Conservation (phyloP, 305 asterid species). For the Caryopteris hybrid region DNA sequence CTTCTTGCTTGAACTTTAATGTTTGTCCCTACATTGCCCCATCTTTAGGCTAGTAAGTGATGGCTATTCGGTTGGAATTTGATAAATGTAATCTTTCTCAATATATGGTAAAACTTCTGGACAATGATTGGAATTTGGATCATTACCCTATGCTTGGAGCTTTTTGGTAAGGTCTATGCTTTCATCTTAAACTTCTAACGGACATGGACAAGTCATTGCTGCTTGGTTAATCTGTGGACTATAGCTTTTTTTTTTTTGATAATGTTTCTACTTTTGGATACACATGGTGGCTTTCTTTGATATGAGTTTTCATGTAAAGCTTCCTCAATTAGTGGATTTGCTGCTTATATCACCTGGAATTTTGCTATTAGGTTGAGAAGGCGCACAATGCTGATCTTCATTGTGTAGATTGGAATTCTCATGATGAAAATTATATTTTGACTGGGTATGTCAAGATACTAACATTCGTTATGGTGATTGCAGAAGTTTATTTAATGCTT, state of each 20-base stretch:
- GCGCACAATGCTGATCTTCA: constrained; percentile 97
- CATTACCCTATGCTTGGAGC: background rate
- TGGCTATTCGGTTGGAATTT: background rate
- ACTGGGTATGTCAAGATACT: constrained; percentile 64
- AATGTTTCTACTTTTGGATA: background rate
- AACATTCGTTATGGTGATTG: background rate
- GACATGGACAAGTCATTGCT: background rate
- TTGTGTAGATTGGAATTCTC: constrained; percentile 97
- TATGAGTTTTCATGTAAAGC: constrained; percentile 11
- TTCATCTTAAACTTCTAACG: background rate
- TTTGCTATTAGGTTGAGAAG: constrained; percentile 70
- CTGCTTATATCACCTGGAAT: constrained; percentile 17
- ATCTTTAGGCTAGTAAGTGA: background rate
- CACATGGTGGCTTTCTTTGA: constrained; percentile 1
- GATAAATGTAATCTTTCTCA: background rate
- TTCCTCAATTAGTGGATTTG: constrained; percentile 11
- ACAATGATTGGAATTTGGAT: background rate
- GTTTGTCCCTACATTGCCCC: background rate
- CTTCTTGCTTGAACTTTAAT: background rate
- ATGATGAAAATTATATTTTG: constrained; percentile 75
- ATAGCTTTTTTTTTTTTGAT: background rate
- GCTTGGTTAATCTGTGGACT: background rate
- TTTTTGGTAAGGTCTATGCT: background rate
- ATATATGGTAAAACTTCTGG: background rate
- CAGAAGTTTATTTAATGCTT: background rate